These are phyloP conservation scores for Blastomyces gilchristii DNA, from an alignment of 2,329 filamentous ascomycete species.

Conservation along the genomic window DNA sequence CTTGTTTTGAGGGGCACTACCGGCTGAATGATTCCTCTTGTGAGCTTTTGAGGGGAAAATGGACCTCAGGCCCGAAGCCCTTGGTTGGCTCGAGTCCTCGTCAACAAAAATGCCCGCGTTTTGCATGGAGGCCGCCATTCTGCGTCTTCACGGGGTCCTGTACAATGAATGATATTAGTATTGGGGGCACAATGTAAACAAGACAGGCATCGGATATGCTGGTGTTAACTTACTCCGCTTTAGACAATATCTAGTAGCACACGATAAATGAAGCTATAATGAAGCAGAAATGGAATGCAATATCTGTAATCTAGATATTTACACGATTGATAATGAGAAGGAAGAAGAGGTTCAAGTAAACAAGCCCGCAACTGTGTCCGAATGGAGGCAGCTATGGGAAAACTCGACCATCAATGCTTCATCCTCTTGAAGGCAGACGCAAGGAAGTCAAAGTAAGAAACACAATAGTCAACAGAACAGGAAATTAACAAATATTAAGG, in stretches of 20 bases:
- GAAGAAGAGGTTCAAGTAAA: background rate
- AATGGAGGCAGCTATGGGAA: background rate
- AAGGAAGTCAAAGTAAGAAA: background rate
- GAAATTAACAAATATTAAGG: background rate
- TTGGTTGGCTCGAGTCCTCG: constrained; percentile 25
- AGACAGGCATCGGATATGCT: background rate
- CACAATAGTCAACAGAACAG: background rate
- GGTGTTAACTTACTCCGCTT: background rate
- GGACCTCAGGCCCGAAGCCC: constrained; percentile 42
- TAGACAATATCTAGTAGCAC: background rate
- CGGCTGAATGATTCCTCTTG: constrained; percentile 39
- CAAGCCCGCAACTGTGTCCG: background rate
- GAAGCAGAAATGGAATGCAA: background rate
- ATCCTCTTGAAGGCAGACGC: background rate
- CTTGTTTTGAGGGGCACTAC: constrained; percentile 19
- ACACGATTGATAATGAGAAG: background rate
- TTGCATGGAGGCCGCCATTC: constrained; percentile 27
- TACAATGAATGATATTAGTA: background rate
- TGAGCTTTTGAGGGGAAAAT: constrained; percentile 44
- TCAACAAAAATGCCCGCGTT: constrained; percentile 31
- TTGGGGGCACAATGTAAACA: background rate
- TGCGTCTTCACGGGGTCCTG: constrained; percentile 8
- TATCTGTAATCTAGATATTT: background rate
- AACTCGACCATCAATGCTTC: background rate
- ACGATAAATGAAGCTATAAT: background rate